Percentiles rank a stretch among this genome's conserved stretches.
These are phyloP conservation scores for Sergeia podlipaevii DNA, from an alignment of 208 protist genomes.

Conservation along the genomic window DNA sequence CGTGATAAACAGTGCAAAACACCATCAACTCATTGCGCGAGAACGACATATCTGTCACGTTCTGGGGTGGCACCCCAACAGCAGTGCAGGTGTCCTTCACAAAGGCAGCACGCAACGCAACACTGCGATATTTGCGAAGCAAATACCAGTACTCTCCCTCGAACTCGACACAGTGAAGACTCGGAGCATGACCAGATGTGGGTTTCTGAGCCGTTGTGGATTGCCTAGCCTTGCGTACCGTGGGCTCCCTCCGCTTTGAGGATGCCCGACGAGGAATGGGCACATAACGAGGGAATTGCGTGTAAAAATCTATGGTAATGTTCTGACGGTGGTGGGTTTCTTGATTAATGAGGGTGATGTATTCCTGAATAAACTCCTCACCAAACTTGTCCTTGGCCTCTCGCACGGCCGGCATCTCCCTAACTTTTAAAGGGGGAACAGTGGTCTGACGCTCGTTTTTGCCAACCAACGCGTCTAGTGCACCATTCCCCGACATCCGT, in stretches of 20 bases:
- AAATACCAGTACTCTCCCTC: slow-evolving; percentile 10
- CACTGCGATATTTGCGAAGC: slow-evolving; percentile 10
- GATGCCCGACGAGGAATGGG: too few species aligned
- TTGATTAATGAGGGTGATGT: slow-evolving; percentile 15
- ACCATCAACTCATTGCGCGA: slow-evolving; percentile 10
- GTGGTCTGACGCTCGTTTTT: background rate
- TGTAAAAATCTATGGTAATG: slow-evolving; percentile 41
- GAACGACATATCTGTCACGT: slow-evolving; percentile 5
- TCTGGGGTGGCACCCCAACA: background rate
- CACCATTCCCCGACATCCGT: background rate
- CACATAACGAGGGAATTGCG: slow-evolving; percentile 19
- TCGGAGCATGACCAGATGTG: too few species aligned
- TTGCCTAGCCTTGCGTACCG: too few species aligned
- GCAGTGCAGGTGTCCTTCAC: slow-evolving; percentile 10
- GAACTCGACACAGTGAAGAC: slow-evolving; percentile 4
- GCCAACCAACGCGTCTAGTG: background rate
- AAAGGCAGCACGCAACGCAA: slow-evolving; percentile 6
- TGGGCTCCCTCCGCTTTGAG: too few species aligned
- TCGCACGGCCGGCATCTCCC: background rate
- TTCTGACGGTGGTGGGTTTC: slow-evolving; percentile 22
- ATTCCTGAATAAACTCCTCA: slow-evolving; percentile 11
- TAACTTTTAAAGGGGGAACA: slow-evolving; percentile 6
- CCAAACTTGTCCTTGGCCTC: slow-evolving; percentile 6
- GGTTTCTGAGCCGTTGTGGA: too few species aligned
- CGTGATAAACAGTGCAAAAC: slow-evolving; percentile 7